Percentiles rank a stretch among this genome's conserved stretches.
Conservation (phyloP, 208 protist genomes). For the Leishmania mexicana region DNA sequence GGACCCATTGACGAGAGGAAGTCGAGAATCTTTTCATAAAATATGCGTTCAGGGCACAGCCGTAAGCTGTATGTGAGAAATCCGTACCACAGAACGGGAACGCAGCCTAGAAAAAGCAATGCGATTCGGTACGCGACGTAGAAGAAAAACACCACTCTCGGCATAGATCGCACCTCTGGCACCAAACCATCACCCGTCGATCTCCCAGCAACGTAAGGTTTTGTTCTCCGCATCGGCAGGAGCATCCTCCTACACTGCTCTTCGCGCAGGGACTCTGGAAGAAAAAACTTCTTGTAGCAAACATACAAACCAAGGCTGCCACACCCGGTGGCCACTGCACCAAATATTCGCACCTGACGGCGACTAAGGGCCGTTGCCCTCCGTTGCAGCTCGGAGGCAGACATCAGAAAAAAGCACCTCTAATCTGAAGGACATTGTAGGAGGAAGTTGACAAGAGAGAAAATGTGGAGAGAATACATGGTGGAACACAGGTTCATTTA, state of each 20-base stretch:
- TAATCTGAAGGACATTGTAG: not conserved
- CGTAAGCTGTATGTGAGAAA: slow-evolving; percentile 53
- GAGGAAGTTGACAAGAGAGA: not conserved
- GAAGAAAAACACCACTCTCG: slow-evolving; percentile 31
- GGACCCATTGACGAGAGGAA: slow-evolving; percentile 81
- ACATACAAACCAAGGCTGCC: slow-evolving; percentile 41
- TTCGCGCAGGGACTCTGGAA: slow-evolving; percentile 33
- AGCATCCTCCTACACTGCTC: slow-evolving; percentile 18
- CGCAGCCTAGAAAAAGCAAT: slow-evolving; percentile 39
- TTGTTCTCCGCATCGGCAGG: slow-evolving; percentile 47
- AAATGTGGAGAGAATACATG: not conserved
- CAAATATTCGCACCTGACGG: slow-evolving; percentile 41
- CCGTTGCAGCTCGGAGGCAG: slow-evolving; percentile 27
- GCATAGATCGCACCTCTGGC: slow-evolving; percentile 32
- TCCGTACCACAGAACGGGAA: slow-evolving; percentile 59
- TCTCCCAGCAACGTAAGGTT: slow-evolving; percentile 60
- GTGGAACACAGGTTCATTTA: not conserved
- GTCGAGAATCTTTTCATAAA: slow-evolving; percentile 57
- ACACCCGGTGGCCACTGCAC: slow-evolving; percentile 21
- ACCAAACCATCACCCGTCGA: slow-evolving; percentile 31
- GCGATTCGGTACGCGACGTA: slow-evolving; percentile 42
- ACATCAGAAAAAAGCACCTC: slow-evolving; percentile 25
- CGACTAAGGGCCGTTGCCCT: slow-evolving; percentile 52
- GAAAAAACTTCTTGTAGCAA: slow-evolving; percentile 52
- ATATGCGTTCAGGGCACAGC: slow-evolving; percentile 53